Conservation (phyloP, 2,329 filamentous ascomycete species). For the Neurospora sp. region DNA sequence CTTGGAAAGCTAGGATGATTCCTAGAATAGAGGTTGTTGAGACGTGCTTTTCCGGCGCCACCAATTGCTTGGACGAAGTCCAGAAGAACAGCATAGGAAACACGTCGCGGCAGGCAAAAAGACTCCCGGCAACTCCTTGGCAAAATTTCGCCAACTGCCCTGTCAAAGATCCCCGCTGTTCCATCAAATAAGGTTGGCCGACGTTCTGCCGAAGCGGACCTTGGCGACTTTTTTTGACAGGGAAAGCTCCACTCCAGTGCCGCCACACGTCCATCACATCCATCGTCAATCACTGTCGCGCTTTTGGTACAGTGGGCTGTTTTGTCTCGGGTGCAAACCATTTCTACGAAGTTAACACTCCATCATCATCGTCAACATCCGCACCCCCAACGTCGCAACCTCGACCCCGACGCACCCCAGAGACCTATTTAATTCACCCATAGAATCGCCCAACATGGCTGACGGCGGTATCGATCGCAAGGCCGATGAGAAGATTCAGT, state of each 20-base stretch:
- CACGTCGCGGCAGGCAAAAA: not conserved
- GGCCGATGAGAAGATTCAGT: conserved; percentile 94
- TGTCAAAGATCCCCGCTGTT: not conserved
- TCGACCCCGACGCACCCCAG: not conserved
- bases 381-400: not conserved
- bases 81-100: not conserved
- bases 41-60: not conserved
- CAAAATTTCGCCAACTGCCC: not conserved
- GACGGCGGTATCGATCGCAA: conserved; percentile 82
- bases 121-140: not conserved
- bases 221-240: not conserved
- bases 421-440: not conserved
- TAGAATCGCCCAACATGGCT: conserved; percentile 57
- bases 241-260: not conserved
- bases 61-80: not conserved
- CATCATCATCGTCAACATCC: not conserved
- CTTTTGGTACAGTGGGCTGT: not conserved
- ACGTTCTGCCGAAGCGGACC: conserved; percentile 7
- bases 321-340: not conserved
- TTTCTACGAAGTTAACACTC: conserved; percentile 1
- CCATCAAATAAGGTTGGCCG: conserved; percentile 2
- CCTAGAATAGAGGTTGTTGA: not conserved
- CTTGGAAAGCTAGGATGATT: not conserved
- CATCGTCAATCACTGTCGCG: not conserved
- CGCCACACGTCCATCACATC: conserved; percentile 3